Evolutionary conservation across 805 yeast species (phyloP).

Genomic region (Cyberlindnera sargentensis): DNA sequence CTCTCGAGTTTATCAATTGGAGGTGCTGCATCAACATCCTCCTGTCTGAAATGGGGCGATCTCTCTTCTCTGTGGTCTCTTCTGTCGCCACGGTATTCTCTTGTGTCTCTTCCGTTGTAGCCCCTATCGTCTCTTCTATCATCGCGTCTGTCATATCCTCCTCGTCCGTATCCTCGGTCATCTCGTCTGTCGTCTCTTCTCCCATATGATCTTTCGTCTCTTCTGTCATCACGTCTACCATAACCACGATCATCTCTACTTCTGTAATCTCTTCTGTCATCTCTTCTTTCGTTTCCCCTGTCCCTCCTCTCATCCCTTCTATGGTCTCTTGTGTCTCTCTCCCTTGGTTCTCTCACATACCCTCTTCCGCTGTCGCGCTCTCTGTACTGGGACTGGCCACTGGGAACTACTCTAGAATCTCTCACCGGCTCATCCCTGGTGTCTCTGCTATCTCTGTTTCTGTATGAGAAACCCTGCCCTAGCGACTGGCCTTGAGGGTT

Average conservation of each 20-base stretch:
- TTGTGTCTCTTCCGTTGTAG: conserved; percentile 12
- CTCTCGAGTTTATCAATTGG: conserved; percentile 48
- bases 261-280: conserved; percentile 3
- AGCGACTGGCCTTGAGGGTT: conserved; percentile 4
- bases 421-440: conserved; percentile 5
- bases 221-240: conserved; percentile 4
- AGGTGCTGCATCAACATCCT: conserved; percentile 31
- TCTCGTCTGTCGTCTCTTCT: conserved; percentile 10
- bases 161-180: conserved; percentile 10
- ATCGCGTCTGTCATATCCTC: conserved; percentile 14
- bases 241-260: conserved; percentile 3
- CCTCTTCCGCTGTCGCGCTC: conserved; percentile 1
- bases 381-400: not conserved
- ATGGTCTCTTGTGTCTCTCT: not conserved
- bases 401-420: conserved; percentile 2
- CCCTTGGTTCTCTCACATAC: not conserved
- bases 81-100: conserved; percentile 3
- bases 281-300: not conserved
- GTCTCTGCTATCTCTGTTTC: conserved; percentile 4
- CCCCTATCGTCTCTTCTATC: conserved; percentile 12
- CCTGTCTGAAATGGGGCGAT: conserved; percentile 5
- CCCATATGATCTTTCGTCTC: conserved; percentile 7
- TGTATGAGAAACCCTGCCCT: not conserved
- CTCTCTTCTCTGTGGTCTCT: conserved; percentile 7
- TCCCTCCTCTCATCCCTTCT: conserved; percentile 1